Evolutionary conservation across 495 filamentous ascomycete genomes (phyloP).

Genomic region (Talaromyces proteolyticus): DNA sequence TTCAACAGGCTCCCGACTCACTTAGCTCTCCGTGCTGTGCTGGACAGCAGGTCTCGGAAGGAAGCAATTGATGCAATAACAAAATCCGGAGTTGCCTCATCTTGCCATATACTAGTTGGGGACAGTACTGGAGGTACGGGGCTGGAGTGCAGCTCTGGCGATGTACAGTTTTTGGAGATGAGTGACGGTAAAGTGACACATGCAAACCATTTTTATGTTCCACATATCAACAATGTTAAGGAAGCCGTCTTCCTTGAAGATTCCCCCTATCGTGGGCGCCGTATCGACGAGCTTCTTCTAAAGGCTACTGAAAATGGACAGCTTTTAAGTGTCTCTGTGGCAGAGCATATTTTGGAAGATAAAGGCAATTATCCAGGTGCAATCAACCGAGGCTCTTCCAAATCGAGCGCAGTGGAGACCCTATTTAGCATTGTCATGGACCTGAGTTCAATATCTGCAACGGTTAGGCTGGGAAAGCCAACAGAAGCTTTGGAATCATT

Average conservation of each 20-base stretch:
- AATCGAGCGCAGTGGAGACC: slow-evolving; percentile 1
- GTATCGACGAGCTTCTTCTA: neutral
- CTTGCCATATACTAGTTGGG: slow-evolving; percentile 56
- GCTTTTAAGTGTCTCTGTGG: neutral
- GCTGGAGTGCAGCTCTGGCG: slow-evolving; percentile 54
- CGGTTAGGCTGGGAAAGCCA: slow-evolving; percentile 1
- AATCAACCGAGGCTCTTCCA: neutral
- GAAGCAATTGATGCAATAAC: slow-evolving; percentile 43
- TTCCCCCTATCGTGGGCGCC: neutral
- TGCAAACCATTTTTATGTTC: slow-evolving; percentile 52
- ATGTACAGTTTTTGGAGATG: slow-evolving; percentile 44
- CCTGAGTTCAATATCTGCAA: neutral
- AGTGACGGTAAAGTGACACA: slow-evolving; percentile 45
- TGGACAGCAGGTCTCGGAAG: slow-evolving; percentile 48
- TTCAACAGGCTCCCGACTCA: slow-evolving; percentile 53
- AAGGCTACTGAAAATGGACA: neutral
- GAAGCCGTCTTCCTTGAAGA: slow-evolving; percentile 1
- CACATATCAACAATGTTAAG: neutral
- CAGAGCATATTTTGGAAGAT: slow-evolving; percentile 1
- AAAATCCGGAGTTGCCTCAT: slow-evolving; percentile 50
- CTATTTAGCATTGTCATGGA: slow-evolving; percentile 6
- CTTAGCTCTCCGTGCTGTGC: slow-evolving; percentile 51
- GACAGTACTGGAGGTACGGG: slow-evolving; percentile 48
- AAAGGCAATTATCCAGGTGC: slow-evolving; percentile 1
- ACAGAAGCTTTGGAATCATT: neutral